Percentiles rank a stretch among this genome's conserved stretches.
Evolutionary conservation across 257 asterid species (phyloP).

Genomic region (Solanum etuberosum): DNA sequence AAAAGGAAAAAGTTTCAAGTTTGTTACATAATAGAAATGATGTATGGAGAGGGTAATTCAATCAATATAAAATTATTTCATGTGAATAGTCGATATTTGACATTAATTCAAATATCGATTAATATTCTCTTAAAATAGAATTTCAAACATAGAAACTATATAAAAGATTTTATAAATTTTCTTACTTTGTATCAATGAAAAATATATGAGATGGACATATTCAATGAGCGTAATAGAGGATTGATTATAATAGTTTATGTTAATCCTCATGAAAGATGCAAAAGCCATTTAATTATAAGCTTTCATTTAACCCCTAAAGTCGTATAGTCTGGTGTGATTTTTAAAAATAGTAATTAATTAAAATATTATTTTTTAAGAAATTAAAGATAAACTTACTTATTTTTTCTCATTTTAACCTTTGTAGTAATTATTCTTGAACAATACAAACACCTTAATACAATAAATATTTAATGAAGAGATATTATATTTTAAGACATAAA

Average conservation of each 20-base stretch:
- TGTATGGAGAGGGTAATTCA: neutral
- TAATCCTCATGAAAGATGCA: neutral
- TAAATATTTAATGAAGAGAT: neutral
- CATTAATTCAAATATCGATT: neutral
- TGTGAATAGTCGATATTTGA: neutral
- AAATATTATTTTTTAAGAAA: neutral
- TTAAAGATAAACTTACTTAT: neutral
- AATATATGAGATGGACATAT: neutral
- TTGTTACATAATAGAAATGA: neutral
- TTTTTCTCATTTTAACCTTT: neutral
- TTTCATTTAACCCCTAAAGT: neutral
- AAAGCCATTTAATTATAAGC: neutral
- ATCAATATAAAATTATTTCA: neutral
- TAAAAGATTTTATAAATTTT: neutral
- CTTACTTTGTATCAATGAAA: neutral
- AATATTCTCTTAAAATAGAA: neutral
- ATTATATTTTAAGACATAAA: neutral
- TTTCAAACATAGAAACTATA: neutral
- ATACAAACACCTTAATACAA: neutral
- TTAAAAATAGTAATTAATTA: neutral
- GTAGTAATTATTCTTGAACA: neutral
- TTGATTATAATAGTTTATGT: neutral
- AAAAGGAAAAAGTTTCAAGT: neutral
- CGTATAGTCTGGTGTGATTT: neutral
- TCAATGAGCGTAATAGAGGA: neutral